These are phyloP conservation scores for Tricholoma flavovirens DNA, from an alignment of 768 basidiomycete genomes.

Conservation along the genomic window DNA sequence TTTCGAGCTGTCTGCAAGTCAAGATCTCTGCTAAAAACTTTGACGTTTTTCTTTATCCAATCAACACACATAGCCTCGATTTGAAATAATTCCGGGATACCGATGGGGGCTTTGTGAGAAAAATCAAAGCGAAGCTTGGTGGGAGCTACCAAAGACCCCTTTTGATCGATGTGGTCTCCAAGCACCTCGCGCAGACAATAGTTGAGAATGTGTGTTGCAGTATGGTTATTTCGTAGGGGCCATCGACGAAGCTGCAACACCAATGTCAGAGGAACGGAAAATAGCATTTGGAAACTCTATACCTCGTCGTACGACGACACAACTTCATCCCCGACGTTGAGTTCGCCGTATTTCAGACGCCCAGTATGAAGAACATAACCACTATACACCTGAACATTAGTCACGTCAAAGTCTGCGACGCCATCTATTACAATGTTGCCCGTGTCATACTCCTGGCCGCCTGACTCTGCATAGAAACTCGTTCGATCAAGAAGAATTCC, in stretches of 20 bases:
- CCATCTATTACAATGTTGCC: constrained; percentile 93
- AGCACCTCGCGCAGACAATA: constrained; percentile 87
- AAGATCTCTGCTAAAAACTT: constrained; percentile 85
- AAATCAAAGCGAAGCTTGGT: constrained; percentile 97
- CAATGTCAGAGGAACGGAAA: background rate
- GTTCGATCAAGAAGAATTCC: constrained; percentile 89
- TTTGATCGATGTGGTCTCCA: constrained; percentile 97
- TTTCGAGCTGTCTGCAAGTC: constrained; percentile 70
- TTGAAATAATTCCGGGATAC: constrained; percentile 66
- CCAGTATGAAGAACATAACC: constrained; percentile 97
- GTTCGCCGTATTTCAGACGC: constrained; percentile 78
- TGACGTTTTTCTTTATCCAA: constrained; percentile 88
- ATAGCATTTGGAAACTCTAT: constrained; percentile 6
- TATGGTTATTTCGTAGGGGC: constrained; percentile 97
- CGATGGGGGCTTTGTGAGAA: constrained; percentile 87
- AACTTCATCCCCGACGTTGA: constrained; percentile 75
- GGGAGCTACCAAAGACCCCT: constrained; percentile 94
- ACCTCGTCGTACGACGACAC: constrained; percentile 93
- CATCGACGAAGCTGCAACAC: constrained; percentile 72
- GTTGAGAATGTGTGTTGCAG: constrained; percentile 97
- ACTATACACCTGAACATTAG: constrained; percentile 89
- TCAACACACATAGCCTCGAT: constrained; percentile 82
- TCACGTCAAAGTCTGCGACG: constrained; percentile 86
- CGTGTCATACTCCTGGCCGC: constrained; percentile 96
- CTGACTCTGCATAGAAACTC: constrained; percentile 95